Evolutionary conservation across 2,329 filamentous ascomycete genomes (phyloP), one percentile per base, ranked within the genome.

Genomic region (Cercospora citrullina): DNA sequence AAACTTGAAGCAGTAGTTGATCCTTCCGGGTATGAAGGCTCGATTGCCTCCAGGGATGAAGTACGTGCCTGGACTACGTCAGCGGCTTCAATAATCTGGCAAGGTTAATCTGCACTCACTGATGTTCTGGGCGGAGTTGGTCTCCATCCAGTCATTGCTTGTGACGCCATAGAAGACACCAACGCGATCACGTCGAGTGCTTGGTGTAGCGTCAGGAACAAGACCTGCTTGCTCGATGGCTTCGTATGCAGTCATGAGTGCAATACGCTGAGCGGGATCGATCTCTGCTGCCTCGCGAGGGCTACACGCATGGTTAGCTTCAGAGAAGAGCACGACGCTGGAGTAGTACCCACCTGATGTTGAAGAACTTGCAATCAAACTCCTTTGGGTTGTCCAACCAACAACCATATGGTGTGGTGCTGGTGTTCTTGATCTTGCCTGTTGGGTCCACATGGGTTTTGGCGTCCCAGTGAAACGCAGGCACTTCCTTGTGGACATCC

Each of bases 71-170:
- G 3, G 2, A 5, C 36, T 1, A 58, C 8, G 21, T 42, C 42
- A 45, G 42, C 7, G 1, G n/a, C 10, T 45, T 10, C 18, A n/a
- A 14, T 45, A 5, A 12, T 10, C 1, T 21, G 42, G n/a, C n/a
- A 45, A 10, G 7, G 21, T 1, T 1, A 21, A 2, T 9, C 4
- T 5, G 18, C 21, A 67, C 55, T 61, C 5, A 48, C 51, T 64
- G 31, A 31, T 57, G 18, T 72, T 67, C 64, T 77, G 74, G 1
- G n/a, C 70, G 2, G 28, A 36, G 51, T 75, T 76, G 28, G 69
- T 64, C 51, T 75, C 75, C 6, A 66, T 66, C 53, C 63, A 70
- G 30, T 70, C 68, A 23, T 68, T 51, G 16, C 58, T 66, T 3
- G 68, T 66, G 4, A 60, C n/a, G 23, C 66, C 66, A n/a, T 53